Evolutionary conservation across 2,329 filamentous ascomycete species (phyloP).

Genomic region (Triangularia setosa): DNA sequence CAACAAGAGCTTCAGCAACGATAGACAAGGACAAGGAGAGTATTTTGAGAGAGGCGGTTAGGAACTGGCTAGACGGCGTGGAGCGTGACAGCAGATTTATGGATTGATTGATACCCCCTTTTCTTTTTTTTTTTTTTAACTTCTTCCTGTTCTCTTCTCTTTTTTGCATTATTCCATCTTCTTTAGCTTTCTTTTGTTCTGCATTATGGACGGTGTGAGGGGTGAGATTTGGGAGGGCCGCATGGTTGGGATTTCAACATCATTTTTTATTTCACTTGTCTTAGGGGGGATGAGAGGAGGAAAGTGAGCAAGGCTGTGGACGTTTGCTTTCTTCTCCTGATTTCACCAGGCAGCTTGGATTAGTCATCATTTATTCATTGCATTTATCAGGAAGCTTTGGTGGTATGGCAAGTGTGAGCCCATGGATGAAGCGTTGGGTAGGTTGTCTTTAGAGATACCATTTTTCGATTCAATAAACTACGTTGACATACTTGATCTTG

Average conservation of each 20-base stretch:
- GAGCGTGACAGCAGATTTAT: conserved; percentile 9
- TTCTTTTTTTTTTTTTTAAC: neutral
- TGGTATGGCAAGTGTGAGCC: no score
- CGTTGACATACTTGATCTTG: neutral
- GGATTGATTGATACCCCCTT: conserved; percentile 12
- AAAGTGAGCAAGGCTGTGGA: no score
- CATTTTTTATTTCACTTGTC: neutral
- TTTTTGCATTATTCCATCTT: neutral
- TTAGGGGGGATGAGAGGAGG: neutral
- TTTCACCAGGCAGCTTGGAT: no score
- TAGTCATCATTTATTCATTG: no score
- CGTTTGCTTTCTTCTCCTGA: no score
- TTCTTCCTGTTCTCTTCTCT: neutral
- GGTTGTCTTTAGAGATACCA: no score
- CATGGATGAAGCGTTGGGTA: no score
- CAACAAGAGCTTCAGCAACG: neutral
- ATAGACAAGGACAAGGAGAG: conserved; percentile 34
- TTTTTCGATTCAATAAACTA: neutral
- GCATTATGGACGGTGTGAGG: neutral
- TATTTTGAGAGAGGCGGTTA: conserved; percentile 49
- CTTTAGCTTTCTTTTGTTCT: neutral
- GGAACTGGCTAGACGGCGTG: conserved; percentile 25
- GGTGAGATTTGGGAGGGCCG: neutral
- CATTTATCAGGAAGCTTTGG: no score
- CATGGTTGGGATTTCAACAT: neutral